Evolutionary conservation across 306 rosid genomes (phyloP), one percentile per base, ranked within the genome.

Genomic region (Ormosia semicastrata): DNA sequence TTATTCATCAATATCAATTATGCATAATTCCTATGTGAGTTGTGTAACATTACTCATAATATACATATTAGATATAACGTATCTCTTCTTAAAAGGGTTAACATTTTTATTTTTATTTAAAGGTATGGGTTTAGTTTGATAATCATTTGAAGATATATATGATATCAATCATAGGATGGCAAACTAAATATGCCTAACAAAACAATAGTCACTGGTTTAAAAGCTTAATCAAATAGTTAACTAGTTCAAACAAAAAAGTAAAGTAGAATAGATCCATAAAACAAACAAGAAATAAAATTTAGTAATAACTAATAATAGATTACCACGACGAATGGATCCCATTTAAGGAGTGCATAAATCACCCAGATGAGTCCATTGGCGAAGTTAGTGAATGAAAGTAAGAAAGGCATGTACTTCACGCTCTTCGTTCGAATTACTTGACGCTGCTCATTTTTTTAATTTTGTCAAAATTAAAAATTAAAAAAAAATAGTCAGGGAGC

Each of bases 321-420:
- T 92, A 93, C 98, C 95, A 77, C 82, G 1, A 95, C 17, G 54
- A 83, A 86, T 40, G 70, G 89, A 85, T 95, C 97, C 76, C 92
- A 86, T 72, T 76, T 88, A 15, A 93, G 90, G 18, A 86, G 33
- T 7, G 99, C 90, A 71, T 89, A 95, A 30, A 52, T 3, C 2
- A 77, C 79, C 98, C 98, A 93, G 4, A 89, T 4, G 8, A 78
- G 0, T 41, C 92, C 97, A 64, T 93, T 92, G 76, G 24, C 40
- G 58, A 95, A 89, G 88, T 73, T 89, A 17, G 94, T 75, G 0
- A 95, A 50, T 3, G 99, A 93, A 59, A 93, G 94, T 41, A 62
- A 57, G 73, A 95, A 90, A 0, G 99, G 98, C 98, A 95, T 95
- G 76, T 92, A 93, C 74, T 87, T 92, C n/a, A 95, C 99, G 11